These are phyloP conservation scores for Dipteronia dyeriana DNA, from an alignment of 345 rosid species.

Conservation along the genomic window DNA sequence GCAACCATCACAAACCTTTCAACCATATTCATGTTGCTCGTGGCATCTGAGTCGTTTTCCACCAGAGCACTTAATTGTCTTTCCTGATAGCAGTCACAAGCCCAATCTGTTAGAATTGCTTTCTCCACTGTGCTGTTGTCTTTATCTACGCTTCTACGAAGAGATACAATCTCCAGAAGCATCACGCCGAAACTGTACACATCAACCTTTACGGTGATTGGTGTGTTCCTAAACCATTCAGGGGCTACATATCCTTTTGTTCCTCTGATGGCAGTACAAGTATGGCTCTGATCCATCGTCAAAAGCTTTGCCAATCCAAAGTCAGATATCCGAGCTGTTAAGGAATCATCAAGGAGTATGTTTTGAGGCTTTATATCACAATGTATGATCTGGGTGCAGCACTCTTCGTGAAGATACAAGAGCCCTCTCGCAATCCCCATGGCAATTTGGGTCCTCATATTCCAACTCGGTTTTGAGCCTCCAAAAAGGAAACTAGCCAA, in stretches of 20 bases:
- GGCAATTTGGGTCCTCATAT: slow-evolving; percentile 32
- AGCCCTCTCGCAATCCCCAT: slow-evolving; percentile 40
- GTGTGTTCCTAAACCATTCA: slow-evolving; percentile 34
- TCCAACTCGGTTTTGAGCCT: slow-evolving; percentile 29
- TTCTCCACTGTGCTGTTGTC: slow-evolving; percentile 29
- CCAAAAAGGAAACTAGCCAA: slow-evolving; percentile 32
- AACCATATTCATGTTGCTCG: slow-evolving; percentile 9
- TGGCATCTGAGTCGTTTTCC: slow-evolving; percentile 25
- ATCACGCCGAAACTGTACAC: slow-evolving; percentile 36
- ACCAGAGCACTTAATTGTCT: slow-evolving; percentile 30
- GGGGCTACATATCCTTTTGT: slow-evolving; percentile 42
- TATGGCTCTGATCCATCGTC: slow-evolving; percentile 27
- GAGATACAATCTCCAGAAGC: slow-evolving; percentile 35
- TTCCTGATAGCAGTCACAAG: slow-evolving; percentile 46
- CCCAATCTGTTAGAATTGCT: slow-evolving; percentile 42
- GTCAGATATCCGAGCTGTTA: slow-evolving; percentile 28
- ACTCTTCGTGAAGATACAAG: slow-evolving; percentile 40
- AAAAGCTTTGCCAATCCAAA: slow-evolving; percentile 50
- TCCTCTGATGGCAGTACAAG: slow-evolving; percentile 29
- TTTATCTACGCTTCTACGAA: slow-evolving; percentile 12
- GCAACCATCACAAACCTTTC: slow-evolving; percentile 38
- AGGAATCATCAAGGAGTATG: slow-evolving; percentile 31
- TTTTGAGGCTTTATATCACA: slow-evolving; percentile 51
- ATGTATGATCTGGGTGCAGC: slow-evolving; percentile 41
- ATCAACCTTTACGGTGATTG: slow-evolving; percentile 28